Evolutionary conservation across 2,329 filamentous ascomycete genomes (phyloP).

Genomic region (Arthrobotrys conoides): DNA sequence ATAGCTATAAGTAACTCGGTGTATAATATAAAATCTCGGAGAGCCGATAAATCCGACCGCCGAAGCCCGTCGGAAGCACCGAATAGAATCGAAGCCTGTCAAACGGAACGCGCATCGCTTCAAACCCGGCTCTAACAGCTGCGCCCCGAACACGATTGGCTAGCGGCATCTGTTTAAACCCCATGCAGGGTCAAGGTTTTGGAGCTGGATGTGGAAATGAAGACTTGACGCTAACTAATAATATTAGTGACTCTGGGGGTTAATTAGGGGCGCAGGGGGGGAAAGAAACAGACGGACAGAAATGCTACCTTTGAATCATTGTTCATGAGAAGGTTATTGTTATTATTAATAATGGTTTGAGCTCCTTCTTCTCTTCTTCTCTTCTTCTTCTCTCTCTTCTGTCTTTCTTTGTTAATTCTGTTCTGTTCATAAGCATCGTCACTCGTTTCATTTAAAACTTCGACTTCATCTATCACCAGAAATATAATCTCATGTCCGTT

Average conservation of each 20-base stretch:
- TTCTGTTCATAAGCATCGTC: not conserved
- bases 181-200: slow-evolving; percentile 28
- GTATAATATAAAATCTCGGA: not conserved
- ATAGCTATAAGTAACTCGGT: not conserved
- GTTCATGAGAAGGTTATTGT: slow-evolving; percentile 21
- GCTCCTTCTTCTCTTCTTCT: slow-evolving; percentile 15
- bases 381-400: slow-evolving; percentile 5
- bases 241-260: too few species aligned
- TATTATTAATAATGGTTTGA: slow-evolving; percentile 33
- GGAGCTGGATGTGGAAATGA: slow-evolving; percentile 19
- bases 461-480: not conserved
- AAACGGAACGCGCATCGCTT: slow-evolving; percentile 23
- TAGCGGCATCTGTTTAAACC: too few species aligned
- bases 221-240: not conserved
- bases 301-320: not conserved
- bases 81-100: not conserved
- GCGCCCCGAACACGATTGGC: slow-evolving; percentile 18
- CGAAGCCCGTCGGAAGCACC: not conserved
- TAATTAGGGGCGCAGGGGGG: not conserved
- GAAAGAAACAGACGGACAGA: not conserved
- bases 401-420: not conserved
- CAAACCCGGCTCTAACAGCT: slow-evolving; percentile 28
- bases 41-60: slow-evolving; percentile 11
- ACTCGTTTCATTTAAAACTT: not conserved
- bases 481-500: slow-evolving; percentile 13